phyloP scores from a whole-genome alignment of 1,139 yeast species.

The Yamadazyma pseudoaaseri region DNA sequence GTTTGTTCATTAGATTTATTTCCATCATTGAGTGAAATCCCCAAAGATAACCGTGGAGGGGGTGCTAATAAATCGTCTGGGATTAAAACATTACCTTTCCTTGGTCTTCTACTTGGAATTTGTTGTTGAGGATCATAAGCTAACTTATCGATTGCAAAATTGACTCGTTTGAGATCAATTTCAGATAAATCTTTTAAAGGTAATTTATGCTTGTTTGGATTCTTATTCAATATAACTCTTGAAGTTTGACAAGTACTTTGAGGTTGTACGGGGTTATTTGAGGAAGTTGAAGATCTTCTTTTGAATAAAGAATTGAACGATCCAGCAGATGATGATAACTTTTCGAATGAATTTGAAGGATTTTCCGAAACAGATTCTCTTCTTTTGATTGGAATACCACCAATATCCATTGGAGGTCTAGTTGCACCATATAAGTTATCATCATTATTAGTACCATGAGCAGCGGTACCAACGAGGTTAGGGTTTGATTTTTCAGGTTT shows the following conservation, averaged over 20 bases:
- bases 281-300: slow-evolving; percentile 14
- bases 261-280: slow-evolving; percentile 12
- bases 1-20: slow-evolving; percentile 18
- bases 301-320: slow-evolving; percentile 16
- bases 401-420: slow-evolving; percentile 16
- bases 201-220: slow-evolving; percentile 34
- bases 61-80: slow-evolving; percentile 69
- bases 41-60: slow-evolving; percentile 62
- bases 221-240: slow-evolving; percentile 47
- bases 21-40: slow-evolving; percentile 49
- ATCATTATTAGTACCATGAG: slow-evolving; percentile 6
- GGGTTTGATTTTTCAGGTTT: slow-evolving; percentile 4
- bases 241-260: slow-evolving; percentile 11
- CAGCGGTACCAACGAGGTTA: slow-evolving; percentile 9
- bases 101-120: slow-evolving; percentile 84
- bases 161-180: slow-evolving; percentile 59
- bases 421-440: slow-evolving; percentile 7
- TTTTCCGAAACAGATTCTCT: slow-evolving; percentile 11
- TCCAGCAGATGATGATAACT: slow-evolving; percentile 10
- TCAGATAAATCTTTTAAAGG: slow-evolving; percentile 38
- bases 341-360: slow-evolving; percentile 7
- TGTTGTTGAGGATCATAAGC: slow-evolving; percentile 90
- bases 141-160: slow-evolving; percentile 71
- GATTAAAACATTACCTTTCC: slow-evolving; percentile 73
- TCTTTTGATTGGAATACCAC: slow-evolving; percentile 13